Conservation (phyloP, 495 filamentous ascomycete genomes). For the Poronia punctata region DNA sequence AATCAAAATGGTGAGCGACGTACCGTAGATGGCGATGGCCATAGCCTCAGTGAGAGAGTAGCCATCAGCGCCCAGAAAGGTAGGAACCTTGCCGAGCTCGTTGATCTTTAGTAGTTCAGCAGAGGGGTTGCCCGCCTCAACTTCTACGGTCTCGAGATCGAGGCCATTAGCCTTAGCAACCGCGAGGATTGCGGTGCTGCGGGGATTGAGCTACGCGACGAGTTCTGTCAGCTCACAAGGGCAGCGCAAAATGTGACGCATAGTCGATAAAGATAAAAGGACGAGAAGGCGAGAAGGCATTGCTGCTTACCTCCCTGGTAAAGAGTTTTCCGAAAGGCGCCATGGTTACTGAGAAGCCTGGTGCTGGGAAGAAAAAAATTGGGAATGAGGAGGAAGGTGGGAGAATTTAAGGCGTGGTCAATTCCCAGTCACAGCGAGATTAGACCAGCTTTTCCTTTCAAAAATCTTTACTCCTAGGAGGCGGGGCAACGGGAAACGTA, state of each 20-base stretch:
- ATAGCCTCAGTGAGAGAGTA: conserved; percentile 83
- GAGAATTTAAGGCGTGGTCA: conserved; percentile 9
- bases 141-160: conserved; percentile 75
- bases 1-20: conserved; percentile 33
- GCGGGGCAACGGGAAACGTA: conserved; percentile 21
- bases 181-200: conserved; percentile 78
- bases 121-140: conserved; percentile 52
- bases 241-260: not conserved
- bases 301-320: conserved; percentile 63
- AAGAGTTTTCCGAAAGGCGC: conserved; percentile 98
- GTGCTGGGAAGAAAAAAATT: conserved; percentile 24
- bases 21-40: conserved; percentile 96
- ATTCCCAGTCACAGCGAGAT: no score
- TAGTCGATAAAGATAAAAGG: conserved; percentile 9
- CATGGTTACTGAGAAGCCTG: conserved; percentile 38
- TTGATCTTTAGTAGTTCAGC: conserved; percentile 78
- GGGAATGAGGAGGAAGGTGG: conserved; percentile 29
- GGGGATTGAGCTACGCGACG: conserved; percentile 66
- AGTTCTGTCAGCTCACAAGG: conserved; percentile 24
- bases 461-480: conserved; percentile 22
- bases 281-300: conserved; percentile 3
- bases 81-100: conserved; percentile 81
- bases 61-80: conserved; percentile 89
- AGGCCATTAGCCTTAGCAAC: conserved; percentile 95
- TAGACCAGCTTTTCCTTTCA: conserved; percentile 11